Base-by-base conservation (phyloP, 2,329 filamentous ascomycete genomes). In the Colletotrichum orbiculare region DNA sequence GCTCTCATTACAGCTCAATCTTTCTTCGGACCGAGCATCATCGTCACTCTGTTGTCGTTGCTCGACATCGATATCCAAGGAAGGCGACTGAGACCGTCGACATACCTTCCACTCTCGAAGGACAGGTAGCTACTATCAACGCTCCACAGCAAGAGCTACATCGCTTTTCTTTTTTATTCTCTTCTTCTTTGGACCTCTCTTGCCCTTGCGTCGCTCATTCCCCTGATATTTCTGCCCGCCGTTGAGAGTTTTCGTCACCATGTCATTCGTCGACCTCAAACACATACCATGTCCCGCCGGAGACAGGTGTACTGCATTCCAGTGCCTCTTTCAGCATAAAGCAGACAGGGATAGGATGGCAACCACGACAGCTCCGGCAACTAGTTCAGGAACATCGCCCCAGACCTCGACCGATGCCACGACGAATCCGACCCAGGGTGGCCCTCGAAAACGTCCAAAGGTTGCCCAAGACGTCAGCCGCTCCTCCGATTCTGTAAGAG, bases 271-370 rank as follows among this genome's bases (percentile, higher is more conserved):
- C 34, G 57, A 62, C 50, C 80, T 85, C 67, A 85, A 83, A 69
- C 79, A 78, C 64, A 80, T 85, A 52, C 81, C 82, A 9, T 85
- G 83, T 68, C 83, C 83, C 6, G 82, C 81, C 17, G 83, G 83
- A 54, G 75, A 79, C 50, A 74, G 66, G 2, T 85, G 83, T 69
- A 82, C 78, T 8, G 82, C 83, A 13, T 83, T 83, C 69, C 76
- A 81, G 65, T 85, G 83, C 69, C 78, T 85, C 43, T 85, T 85
- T 69, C 80, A 81, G 35, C 82, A 85, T 68, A 73, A 74, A 39
- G 71, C 70, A 17, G 79, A 83, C 37, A 72, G 71, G 12, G 54
- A 71, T 59, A 53, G 45, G 58, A 53, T 66, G 63, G 63, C 66
- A 12, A 66, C 61, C 50, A 42, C 64, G 34, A 57, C 61, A 8